Evolutionary conservation across 1,139 yeast species (phyloP).

Genomic region (Saccharomycopsis crataegensis): DNA sequence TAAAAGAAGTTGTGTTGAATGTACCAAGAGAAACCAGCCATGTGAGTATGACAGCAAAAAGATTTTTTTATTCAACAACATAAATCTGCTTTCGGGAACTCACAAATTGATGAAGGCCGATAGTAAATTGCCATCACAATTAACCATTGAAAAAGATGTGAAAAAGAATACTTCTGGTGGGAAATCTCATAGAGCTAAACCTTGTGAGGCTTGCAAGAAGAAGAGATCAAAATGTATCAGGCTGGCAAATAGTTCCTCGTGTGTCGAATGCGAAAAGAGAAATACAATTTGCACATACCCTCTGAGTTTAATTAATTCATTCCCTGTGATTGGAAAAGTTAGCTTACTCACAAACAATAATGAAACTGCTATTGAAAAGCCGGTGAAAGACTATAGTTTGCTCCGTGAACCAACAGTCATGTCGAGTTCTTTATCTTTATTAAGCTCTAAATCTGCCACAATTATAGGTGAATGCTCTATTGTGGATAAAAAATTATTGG

Average conservation of each 20-base stretch:
- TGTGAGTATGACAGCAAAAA: slow-evolving; percentile 21
- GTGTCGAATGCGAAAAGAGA: slow-evolving; percentile 24
- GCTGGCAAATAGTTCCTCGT: slow-evolving; percentile 18
- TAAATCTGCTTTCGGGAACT: slow-evolving; percentile 17
- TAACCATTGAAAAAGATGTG: too few species aligned
- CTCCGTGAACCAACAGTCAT: slow-evolving; percentile 26
- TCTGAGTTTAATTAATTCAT: slow-evolving; percentile 12
- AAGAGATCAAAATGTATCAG: slow-evolving; percentile 24
- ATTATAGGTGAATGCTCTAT: slow-evolving; percentile 24
- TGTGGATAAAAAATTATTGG: slow-evolving; percentile 23
- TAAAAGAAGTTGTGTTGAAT: slow-evolving; percentile 22
- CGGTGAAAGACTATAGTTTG: slow-evolving; percentile 25
- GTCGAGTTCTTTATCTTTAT: slow-evolving; percentile 24
- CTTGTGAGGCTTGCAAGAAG: slow-evolving; percentile 25
- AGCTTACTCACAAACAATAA: slow-evolving; percentile 2
- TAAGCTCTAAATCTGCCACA: slow-evolving; percentile 25
- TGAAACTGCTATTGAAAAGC: slow-evolving; percentile 14
- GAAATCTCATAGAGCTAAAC: slow-evolving; percentile 5
- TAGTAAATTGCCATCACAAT: neutral
- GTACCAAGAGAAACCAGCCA: slow-evolving; percentile 23
- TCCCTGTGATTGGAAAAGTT: slow-evolving; percentile 16
- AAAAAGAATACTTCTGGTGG: neutral
- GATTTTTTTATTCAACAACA: slow-evolving; percentile 18
- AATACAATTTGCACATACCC: slow-evolving; percentile 25
- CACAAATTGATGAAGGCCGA: slow-evolving; percentile 10